Evolutionary conservation across 768 basidiomycete genomes (phyloP), one percentile per base, ranked within the genome.

Genomic region (Xerocomus potaroensis): DNA sequence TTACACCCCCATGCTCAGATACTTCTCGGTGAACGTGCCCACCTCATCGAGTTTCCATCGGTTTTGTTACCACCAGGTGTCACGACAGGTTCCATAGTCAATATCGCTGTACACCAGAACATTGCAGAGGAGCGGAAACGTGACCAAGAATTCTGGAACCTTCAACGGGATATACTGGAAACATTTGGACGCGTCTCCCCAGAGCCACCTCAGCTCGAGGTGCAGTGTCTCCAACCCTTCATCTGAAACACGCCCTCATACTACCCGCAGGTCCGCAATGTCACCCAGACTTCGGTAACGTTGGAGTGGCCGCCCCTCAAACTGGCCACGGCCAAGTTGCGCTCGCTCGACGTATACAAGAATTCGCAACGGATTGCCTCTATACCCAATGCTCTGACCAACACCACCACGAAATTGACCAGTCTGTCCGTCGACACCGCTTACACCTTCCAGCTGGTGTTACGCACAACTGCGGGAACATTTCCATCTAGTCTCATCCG

Each of bases 11-110:
- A 21, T 34, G 15, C 10, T 34, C 18, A 92, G 91, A 94, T 96
- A 54, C 78, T 95, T 2, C 77, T 97, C 12, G 93, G 95, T 14
- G 91, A 91, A 65, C 80, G 91, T 34, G 94, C 94, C 15, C 95
- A 98, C 61, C 77, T 98, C 29, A 95, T 99, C 58, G 95, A 99
- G 68, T 99, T 98, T 66, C 96, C 96, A 1, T 98, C 96, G 0
- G 76, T 99, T 31, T 79, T 98, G 1, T 73, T 98, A 7, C 96
- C 96, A 1, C 89, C 93, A 0, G 94, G 94, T 12, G 84, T 91
- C 1, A 83, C 87, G 8, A 82, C 94, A 0, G 96, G 96, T 5
- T 96, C 92, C 16, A 97, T 99, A 55, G 91, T 99, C 57, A 96
- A 92, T 64, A 98, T 98, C 66, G 83, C 93, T 3, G 94, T 98